Percentiles rank a stretch among this genome's conserved stretches.
phyloP scores from a whole-genome alignment of 768 basidiomycete species.

The Rhizopogon vesiculosus region DNA sequence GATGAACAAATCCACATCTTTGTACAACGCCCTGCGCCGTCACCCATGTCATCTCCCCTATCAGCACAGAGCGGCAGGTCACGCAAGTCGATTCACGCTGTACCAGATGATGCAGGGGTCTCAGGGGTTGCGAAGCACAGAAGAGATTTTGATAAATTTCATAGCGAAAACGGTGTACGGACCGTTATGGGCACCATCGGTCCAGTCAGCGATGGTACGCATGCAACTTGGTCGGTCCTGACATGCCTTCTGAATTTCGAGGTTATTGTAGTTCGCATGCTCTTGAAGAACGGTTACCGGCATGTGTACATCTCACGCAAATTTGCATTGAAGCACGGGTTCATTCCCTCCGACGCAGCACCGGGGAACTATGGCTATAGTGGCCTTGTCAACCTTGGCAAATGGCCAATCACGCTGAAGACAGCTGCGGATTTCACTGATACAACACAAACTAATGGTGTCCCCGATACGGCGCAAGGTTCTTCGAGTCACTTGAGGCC shows the following conservation, averaged over 20 bases:
- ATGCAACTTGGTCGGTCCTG: background rate
- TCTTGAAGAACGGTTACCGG: constrained; percentile 86
- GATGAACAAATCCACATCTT: too few species aligned
- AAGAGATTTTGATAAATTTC: constrained; percentile 81
- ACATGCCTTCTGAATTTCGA: background rate
- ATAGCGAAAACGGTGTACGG: constrained; percentile 87
- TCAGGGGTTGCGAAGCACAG: constrained; percentile 59
- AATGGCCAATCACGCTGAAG: constrained; percentile 75
- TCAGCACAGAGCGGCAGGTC: constrained; percentile 32
- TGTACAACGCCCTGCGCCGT: constrained; percentile 1
- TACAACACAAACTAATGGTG: background rate
- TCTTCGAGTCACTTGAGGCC: background rate
- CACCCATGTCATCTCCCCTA: constrained; percentile 25
- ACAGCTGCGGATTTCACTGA: constrained; percentile 21
- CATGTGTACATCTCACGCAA: constrained; percentile 95
- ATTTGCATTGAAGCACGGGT: constrained; percentile 84
- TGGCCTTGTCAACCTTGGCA: constrained; percentile 81
- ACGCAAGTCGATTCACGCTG: constrained; percentile 35
- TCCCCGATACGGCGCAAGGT: background rate
- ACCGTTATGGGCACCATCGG: constrained; percentile 91
- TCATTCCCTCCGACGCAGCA: constrained; percentile 82
- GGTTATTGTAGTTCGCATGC: constrained; percentile 70
- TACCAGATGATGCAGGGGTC: constrained; percentile 9
- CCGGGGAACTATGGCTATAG: constrained; percentile 94
- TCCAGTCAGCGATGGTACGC: constrained; percentile 78